Base-by-base conservation (phyloP, 352 stramenopile genomes). In the Globisporangium alternatum region DNA sequence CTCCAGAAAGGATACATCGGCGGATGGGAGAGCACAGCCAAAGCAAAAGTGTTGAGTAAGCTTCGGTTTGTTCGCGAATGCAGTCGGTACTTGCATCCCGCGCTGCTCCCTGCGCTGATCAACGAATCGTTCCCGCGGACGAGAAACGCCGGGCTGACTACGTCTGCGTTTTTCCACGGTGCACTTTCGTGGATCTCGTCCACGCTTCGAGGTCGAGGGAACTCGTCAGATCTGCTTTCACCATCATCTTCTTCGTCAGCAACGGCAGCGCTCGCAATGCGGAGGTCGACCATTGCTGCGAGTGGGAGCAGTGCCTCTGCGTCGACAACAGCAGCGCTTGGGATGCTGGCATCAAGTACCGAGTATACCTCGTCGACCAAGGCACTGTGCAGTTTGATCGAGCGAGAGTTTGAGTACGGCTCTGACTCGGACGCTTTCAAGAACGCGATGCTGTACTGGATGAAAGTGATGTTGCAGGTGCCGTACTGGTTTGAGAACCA, bases 1-100 rank as follows among this genome's bases (percentile, higher is more conserved):
- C 75, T 94, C 7, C 85, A 92, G 51, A 89, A 90, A 47, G 86
- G 86, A 0, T 92, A 91, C 53, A 91, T 94, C 30, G 83, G 81
- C 48, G 81, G 83, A 2, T 92, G 86, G 86, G 86, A 92, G 58
- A 75, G 64, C 21, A 87, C 77, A 1, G 83, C 86, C 30, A 92
- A 92, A 64, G 28, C 69, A 3, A 80, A 83, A 25, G 82, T 96
- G 4, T 25, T 91, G 31, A 68, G 70, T 4, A 89, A 91, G 56
- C 67, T 96, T 39, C 77, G 77, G 5, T 91, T 93, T 61, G 80
- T 93, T 19, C 81, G 84, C 5, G 77, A 92, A 48, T 92, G 84
- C 64, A 93, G 78, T 60, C 76, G 78, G 6, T 91, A 75, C 44
- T 60, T 91, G 33, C 82, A 91, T 49, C 82, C 82, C 1, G 68